phyloP scores from a whole-genome alignment of 805 yeast genomes.

The Komagataella phaffii region DNA sequence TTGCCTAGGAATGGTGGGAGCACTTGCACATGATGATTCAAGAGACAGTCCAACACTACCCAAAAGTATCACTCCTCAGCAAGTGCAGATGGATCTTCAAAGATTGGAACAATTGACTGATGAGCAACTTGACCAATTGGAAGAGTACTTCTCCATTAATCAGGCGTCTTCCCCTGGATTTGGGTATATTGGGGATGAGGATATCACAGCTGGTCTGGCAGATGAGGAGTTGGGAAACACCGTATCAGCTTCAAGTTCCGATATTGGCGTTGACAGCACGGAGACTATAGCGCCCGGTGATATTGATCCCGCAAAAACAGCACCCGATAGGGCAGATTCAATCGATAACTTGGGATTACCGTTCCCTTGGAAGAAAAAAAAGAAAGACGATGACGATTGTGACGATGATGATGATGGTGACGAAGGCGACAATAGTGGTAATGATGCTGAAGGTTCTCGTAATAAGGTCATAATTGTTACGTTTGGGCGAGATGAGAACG shows the following conservation, averaged over 20 bases:
- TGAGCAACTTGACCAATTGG: neutral
- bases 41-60: neutral
- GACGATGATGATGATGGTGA: slow-evolving; percentile 1
- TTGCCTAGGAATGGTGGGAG: neutral
- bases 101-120: neutral
- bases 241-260: neutral
- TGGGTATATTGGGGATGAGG: neutral
- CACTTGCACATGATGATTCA: neutral
- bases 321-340: neutral
- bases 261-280: neutral
- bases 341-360: neutral
- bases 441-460: neutral
- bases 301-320: neutral
- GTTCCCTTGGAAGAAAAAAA: neutral
- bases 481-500: neutral
- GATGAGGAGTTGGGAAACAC: neutral
- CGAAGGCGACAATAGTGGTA: too few species aligned
- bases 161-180: neutral
- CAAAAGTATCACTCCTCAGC: neutral
- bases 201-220: neutral
- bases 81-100: neutral
- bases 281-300: neutral
- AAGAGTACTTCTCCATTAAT: neutral
- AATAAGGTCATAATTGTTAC: neutral
- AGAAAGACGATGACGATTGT: neutral